Evolutionary conservation across 1,284 basidiomycete species (phyloP), one percentile per base, ranked within the genome.

Genomic region (Ustilago lituana): DNA sequence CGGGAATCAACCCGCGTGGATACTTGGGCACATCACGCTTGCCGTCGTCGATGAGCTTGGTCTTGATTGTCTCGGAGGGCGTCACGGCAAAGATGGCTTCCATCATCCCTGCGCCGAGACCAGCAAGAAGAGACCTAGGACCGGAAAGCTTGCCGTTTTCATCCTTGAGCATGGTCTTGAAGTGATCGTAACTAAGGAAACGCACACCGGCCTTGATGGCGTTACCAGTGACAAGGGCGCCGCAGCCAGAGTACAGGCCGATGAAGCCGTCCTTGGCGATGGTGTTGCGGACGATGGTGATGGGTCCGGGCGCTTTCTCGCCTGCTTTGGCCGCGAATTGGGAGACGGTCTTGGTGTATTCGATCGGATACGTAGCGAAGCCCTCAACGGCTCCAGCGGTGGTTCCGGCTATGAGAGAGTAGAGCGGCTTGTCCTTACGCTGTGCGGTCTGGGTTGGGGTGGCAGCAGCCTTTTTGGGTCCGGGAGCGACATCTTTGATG

Each of bases 31-130:
- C 86, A 0, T 90, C 87, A 19, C 89, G 88, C 82, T 94, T 93
- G 5, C 92, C 89, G 76, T 98, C 95, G 80, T 95, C 94, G 68
- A 98, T 95, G 66, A 98, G 88, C 82, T 98, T 98, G n/a, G 95
- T 98, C 93, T 98, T 98, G 86, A 98, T 97, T 0, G 95, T 98
- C 83, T 98, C 95, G 8, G 92, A 94, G 1, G 95, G 96, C 0
- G 95, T 98, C 6, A 98, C 95, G 1, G 94, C 95, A 58, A 98
- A 89, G 23, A 98, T 82, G 1, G 95, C 94, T 83, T 98, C 95
- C 82, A 87, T 90, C 88, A 96, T 89, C 10, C 96, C 95, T 2
- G 96, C 96, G 38, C 93, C 94, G 5, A 98, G 85, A 35, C 96
- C 95, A 47, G 96, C 93, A 88, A 81, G 20, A 47, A 60, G 38